Percentiles rank a stretch among this genome's conserved stretches.
Conservation (phyloP, 306 rosid species). For the Geum urbanum region DNA sequence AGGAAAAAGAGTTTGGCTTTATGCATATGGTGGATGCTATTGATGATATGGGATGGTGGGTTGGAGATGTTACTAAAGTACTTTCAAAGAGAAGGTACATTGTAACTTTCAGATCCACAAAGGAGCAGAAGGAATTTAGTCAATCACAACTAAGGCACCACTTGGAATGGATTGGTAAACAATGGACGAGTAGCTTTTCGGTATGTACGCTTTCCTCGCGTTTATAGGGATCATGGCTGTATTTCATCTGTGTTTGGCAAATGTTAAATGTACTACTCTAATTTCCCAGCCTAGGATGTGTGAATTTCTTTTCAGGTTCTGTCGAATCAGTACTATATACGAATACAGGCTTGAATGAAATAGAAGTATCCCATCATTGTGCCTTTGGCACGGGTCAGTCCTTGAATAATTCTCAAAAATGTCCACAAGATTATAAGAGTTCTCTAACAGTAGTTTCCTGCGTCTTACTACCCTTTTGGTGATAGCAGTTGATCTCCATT, state of each 20-base stretch:
- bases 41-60: conserved; percentile 18
- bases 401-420: background rate
- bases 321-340: too few species aligned
- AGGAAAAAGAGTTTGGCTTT: background rate
- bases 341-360: background rate
- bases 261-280: too few species aligned
- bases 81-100: background rate
- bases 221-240: conserved; percentile 2
- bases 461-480: background rate
- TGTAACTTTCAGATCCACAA: background rate
- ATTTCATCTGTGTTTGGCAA: background rate
- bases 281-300: background rate
- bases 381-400: background rate
- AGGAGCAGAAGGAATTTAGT: background rate
- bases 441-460: background rate
- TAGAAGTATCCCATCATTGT: background rate
- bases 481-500: background rate
- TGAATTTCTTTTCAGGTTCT: background rate
- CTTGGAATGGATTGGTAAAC: conserved; percentile 7
- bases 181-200: background rate
- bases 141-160: conserved; percentile 17
- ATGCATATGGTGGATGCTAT: conserved; percentile 20
- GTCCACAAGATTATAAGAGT: background rate
- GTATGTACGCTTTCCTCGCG: conserved; percentile 1
- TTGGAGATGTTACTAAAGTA: background rate